Base-by-base conservation (phyloP, 2,329 filamentous ascomycete genomes). In the Beauveria varroae region DNA sequence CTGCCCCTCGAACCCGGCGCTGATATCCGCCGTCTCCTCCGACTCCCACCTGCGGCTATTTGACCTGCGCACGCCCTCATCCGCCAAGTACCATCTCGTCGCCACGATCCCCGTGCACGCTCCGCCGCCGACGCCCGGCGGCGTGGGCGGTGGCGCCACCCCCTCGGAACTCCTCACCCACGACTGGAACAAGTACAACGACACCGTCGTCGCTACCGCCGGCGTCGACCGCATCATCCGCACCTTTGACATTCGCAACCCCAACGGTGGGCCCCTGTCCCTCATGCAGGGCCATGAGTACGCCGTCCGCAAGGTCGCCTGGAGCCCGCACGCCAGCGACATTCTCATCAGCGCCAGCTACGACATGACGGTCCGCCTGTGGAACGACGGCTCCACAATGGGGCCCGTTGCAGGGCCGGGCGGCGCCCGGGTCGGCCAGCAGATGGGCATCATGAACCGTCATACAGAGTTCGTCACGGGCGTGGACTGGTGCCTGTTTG, bases 171-270 rank as follows among this genome's bases (percentile, higher is more conserved):
- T 91, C 43, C 82, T 99, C 37, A 96, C 93, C 0, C 95, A 98
- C 75, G 95, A 99, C 74, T 99, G 95, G 95, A 99, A 99, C 78
- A 99, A 99, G 75, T 99, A 99, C 76, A 85, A 89, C 44, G 86
- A 92, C 66, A 88, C 86, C 0, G 80, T 97, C 28, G 79, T 99
- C 60, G 95, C 95, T 0, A 91, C 91, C 0, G 95, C 86, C 1
- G 93, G 95, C 60, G 95, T 98, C 3, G 95, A 99, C 73, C 84
- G 90, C 59, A 78, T 88, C 20, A 87, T 99, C 63, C 86, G 95
- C 53, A 95, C 90, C 0, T 98, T 98, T 69, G 95, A 99, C 73
- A 87, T 97, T 51, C 83, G 95, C 49, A 88, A 86, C 68, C 89
- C 91, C 1, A 77, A 81, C 5, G 85, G 81, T 5, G 91, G 91